These are phyloP conservation scores for Mariannaea sp. DNA, from an alignment of 2,329 filamentous ascomycete species.

Conservation along the genomic window DNA sequence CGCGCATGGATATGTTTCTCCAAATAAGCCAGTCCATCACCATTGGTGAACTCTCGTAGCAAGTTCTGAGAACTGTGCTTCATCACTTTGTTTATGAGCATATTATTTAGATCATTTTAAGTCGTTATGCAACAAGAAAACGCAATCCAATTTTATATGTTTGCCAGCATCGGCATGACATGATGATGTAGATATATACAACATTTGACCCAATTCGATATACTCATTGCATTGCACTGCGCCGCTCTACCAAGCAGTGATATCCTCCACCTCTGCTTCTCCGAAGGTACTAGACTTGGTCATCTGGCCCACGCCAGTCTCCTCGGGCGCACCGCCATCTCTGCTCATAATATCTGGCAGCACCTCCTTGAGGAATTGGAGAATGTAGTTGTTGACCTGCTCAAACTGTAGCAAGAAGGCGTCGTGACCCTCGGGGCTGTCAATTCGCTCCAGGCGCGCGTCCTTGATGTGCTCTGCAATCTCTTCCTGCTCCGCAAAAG, in stretches of 20 bases:
- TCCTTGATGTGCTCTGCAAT: constrained; percentile 81
- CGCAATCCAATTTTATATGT: no score
- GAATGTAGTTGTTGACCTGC: constrained; percentile 88
- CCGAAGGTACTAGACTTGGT: constrained; percentile 92
- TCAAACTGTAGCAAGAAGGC: constrained; percentile 96
- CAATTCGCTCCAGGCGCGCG: constrained; percentile 80
- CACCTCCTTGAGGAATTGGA: constrained; percentile 80
- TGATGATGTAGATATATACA: no score
- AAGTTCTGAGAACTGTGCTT: no score
- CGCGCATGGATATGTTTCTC: no score
- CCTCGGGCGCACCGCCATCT: constrained; percentile 55
- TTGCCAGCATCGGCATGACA: no score
- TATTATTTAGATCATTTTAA: no score
- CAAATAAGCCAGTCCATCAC: no score
- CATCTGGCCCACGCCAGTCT: constrained; percentile 62
- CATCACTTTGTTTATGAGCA: no score
- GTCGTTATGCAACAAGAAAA: no score
- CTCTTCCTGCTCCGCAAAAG: constrained; percentile 94
- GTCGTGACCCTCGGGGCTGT: constrained; percentile 94
- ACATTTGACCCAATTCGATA: background rate
- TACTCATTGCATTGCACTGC: background rate
- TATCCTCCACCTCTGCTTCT: constrained; percentile 94
- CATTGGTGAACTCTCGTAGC: no score
- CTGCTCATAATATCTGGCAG: constrained; percentile 86
- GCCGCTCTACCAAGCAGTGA: constrained; percentile 80